A percentile compares a stretch with the other conserved stretches of the same genome.
Evolutionary conservation across 495 filamentous ascomycete genomes (phyloP).

Genomic region (Cercophora samala): DNA sequence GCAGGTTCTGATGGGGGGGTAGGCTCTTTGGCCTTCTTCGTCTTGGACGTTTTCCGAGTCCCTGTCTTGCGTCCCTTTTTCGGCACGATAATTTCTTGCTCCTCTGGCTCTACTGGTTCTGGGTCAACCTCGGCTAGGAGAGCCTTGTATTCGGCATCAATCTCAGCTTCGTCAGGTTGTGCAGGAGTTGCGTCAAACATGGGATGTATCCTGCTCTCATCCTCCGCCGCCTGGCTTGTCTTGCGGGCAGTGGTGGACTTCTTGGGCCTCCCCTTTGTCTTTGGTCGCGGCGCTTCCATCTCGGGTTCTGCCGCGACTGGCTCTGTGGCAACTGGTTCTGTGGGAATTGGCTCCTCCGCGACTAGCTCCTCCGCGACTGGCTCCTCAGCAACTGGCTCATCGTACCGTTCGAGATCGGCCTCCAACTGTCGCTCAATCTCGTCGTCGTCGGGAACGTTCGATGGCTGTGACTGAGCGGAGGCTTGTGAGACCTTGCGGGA

Average conservation of each 20-base stretch:
- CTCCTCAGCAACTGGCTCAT: constrained; percentile 52
- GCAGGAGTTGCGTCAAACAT: constrained; percentile 46
- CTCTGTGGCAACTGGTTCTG: constrained; percentile 45
- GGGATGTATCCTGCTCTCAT: constrained; percentile 32
- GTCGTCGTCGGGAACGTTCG: constrained; percentile 52
- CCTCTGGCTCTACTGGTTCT: constrained; percentile 28
- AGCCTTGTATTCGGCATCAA: constrained; percentile 44
- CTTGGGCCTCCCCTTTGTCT: constrained; percentile 37
- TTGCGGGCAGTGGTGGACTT: constrained; percentile 31
- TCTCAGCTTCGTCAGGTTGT: constrained; percentile 44
- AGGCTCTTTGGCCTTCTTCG: constrained; percentile 43
- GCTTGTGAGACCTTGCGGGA: constrained; percentile 53
- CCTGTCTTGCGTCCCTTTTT: constrained; percentile 48
- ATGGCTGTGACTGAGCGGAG: constrained; percentile 43
- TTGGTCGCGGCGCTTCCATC: constrained; percentile 31
- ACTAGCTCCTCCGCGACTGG: constrained; percentile 36
- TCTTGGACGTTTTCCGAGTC: constrained; percentile 42
- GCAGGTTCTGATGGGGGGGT: constrained; percentile 16
- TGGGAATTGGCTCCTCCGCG: constrained; percentile 23
- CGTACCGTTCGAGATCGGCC: constrained; percentile 59
- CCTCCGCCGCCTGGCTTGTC: constrained; percentile 37
- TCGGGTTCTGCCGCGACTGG: constrained; percentile 38
- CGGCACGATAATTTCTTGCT: constrained; percentile 29
- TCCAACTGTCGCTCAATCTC: constrained; percentile 68
- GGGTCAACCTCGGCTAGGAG: constrained; percentile 45